A percentile compares a stretch with the other conserved stretches of the same genome.
These are phyloP conservation scores for Gossypium arboreum DNA, from an alignment of 345 rosid genomes.

Conservation along the genomic window DNA sequence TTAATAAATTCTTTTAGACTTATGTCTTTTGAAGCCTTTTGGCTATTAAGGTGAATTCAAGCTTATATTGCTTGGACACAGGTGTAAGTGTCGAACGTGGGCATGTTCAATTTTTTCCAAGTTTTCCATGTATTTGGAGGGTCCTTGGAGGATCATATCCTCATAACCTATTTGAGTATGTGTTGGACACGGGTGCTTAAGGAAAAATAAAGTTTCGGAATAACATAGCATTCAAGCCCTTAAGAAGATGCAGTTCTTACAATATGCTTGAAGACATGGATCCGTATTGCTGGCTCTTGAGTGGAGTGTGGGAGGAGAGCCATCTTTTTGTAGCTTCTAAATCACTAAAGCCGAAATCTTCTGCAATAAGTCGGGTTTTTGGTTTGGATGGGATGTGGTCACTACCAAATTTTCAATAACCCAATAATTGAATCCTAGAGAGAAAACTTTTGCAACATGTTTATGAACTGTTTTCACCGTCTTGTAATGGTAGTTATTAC, in stretches of 20 bases:
- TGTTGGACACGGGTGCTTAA: neutral
- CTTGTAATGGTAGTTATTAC: neutral
- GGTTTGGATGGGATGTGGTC: constrained; percentile 1
- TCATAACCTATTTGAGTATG: neutral
- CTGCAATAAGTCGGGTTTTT: neutral
- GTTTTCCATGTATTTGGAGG: neutral
- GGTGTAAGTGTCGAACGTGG: neutral
- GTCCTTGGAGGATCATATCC: neutral
- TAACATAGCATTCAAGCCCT: neutral
- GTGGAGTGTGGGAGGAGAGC: neutral
- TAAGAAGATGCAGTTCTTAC: neutral
- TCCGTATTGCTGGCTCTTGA: neutral
- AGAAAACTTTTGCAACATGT: neutral
- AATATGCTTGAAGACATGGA: neutral
- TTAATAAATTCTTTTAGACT: neutral
- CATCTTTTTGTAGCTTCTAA: neutral
- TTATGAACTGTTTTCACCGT: neutral
- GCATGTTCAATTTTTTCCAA: neutral
- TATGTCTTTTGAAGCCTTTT: neutral
- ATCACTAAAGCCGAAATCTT: neutral
- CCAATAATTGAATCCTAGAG: neutral
- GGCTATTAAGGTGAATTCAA: neutral
- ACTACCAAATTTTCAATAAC: neutral
- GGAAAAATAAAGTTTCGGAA: neutral
- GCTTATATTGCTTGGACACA: neutral